A percentile compares a stretch with the other conserved stretches of the same genome.
Evolutionary conservation across 441 rosid genomes (phyloP).

Genomic region (Jatropha multifida): DNA sequence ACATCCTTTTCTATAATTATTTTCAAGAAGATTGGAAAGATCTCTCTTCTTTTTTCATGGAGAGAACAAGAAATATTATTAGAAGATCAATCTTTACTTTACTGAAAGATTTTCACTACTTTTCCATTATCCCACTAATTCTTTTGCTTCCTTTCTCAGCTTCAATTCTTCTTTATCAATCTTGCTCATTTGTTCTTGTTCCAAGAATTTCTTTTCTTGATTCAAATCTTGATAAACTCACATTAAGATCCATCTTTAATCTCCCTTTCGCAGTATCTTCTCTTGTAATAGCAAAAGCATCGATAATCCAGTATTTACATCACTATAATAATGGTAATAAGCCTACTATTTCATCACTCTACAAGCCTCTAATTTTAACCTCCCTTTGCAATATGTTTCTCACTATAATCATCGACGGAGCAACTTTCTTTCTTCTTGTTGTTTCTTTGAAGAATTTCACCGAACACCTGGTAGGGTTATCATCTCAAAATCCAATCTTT

Average conservation of each 20-base stretch:
- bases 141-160: slow-evolving; percentile 48
- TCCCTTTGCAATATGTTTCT: slow-evolving; percentile 18
- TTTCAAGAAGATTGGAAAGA: not conserved
- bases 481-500: slow-evolving; percentile 5
- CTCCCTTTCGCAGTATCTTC: slow-evolving; percentile 30
- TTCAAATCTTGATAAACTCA: not conserved
- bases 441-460: slow-evolving; percentile 11
- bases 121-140: slow-evolving; percentile 28
- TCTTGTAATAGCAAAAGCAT: slow-evolving; percentile 36
- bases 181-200: not conserved
- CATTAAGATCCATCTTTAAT: slow-evolving; percentile 10
- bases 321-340: not conserved
- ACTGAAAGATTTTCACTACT: slow-evolving; percentile 32
- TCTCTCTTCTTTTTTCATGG: slow-evolving; percentile 23
- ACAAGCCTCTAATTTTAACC: slow-evolving; percentile 4
- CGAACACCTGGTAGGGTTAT: not conserved
- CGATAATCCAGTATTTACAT: slow-evolving; percentile 28
- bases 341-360: slow-evolving; percentile 20
- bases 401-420: slow-evolving; percentile 6
- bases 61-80: slow-evolving; percentile 27
- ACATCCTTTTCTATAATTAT: too few relatives aligned
- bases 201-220: slow-evolving; percentile 5
- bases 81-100: slow-evolving; percentile 43
- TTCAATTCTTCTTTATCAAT: slow-evolving; percentile 29
- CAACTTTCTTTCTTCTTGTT: slow-evolving; percentile 10